These are phyloP conservation scores for Solioccasus polychromus DNA, from an alignment of 768 basidiomycete genomes.

Conservation along the genomic window DNA sequence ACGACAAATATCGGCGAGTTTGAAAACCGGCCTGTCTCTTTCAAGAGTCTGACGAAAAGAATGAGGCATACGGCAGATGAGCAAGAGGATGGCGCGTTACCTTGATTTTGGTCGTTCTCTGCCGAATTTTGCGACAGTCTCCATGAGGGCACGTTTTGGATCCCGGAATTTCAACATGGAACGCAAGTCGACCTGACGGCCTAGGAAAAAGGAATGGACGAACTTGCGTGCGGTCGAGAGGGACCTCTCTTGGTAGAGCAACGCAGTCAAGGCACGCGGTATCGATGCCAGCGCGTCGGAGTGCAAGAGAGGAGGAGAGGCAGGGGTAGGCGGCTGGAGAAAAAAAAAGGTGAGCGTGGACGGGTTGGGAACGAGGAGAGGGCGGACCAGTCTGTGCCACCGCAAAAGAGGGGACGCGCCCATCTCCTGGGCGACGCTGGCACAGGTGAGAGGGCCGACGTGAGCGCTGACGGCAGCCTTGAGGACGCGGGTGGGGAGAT, in stretches of 20 bases:
- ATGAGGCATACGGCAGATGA: background rate
- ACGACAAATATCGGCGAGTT: slow-evolving; percentile 93
- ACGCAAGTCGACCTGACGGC: slow-evolving; percentile 78
- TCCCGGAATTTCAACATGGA: slow-evolving; percentile 78
- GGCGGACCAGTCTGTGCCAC: slow-evolving; percentile 72
- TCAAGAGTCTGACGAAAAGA: slow-evolving; percentile 65
- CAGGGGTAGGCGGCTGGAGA: slow-evolving; percentile 46
- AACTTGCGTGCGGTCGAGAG: slow-evolving; percentile 85
- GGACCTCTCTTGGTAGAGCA: slow-evolving; percentile 86
- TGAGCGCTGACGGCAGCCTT: slow-evolving; percentile 92
- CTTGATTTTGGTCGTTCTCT: slow-evolving; percentile 67
- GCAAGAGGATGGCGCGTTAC: slow-evolving; percentile 33
- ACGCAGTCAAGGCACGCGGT: slow-evolving; percentile 81
- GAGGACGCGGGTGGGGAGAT: slow-evolving; percentile 86
- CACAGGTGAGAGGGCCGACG: slow-evolving; percentile 82
- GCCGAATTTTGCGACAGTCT: slow-evolving; percentile 68
- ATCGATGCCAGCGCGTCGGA: slow-evolving; percentile 88
- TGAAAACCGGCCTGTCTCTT: slow-evolving; percentile 89
- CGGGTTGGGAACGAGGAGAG: background rate
- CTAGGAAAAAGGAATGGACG: slow-evolving; percentile 85
- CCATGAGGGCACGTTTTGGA: slow-evolving; percentile 73
- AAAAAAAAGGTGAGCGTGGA: slow-evolving; percentile 1
- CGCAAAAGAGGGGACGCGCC: slow-evolving; percentile 74
- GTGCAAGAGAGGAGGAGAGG: slow-evolving; percentile 56
- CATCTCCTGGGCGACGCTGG: slow-evolving; percentile 82